Conservation (phyloP, 2,329 filamentous ascomycete species). For the Epichloe gansuensis region DNA sequence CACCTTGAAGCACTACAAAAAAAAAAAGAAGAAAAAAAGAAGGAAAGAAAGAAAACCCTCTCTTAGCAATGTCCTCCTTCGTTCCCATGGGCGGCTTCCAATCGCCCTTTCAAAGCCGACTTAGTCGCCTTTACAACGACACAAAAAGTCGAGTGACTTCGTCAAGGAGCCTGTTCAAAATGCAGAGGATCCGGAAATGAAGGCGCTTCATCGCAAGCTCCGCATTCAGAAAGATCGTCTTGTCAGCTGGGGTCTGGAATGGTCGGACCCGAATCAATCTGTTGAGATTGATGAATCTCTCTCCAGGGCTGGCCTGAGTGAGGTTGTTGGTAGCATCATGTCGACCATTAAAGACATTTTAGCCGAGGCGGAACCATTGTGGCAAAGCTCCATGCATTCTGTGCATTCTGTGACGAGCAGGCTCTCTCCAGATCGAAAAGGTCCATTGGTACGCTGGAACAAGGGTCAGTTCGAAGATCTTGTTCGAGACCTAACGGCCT, state of each 20-base stretch:
- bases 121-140: slow-evolving; percentile 67
- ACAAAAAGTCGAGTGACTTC: slow-evolving; percentile 69
- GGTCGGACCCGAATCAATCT: slow-evolving; percentile 60
- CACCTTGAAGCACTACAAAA: no score
- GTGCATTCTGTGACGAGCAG: slow-evolving; percentile 28
- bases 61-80: slow-evolving; percentile 35
- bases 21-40: no score
- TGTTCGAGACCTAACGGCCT: slow-evolving; percentile 60
- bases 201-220: slow-evolving; percentile 61
- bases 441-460: slow-evolving; percentile 50
- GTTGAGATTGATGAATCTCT: slow-evolving; percentile 60
- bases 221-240: slow-evolving; percentile 71
- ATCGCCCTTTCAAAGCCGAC: slow-evolving; percentile 47
- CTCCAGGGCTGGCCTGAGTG: slow-evolving; percentile 62
- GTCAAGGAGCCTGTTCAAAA: slow-evolving; percentile 53
- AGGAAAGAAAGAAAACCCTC: no score
- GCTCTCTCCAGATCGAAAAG: slow-evolving; percentile 39
- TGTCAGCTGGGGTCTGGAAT: slow-evolving; percentile 69
- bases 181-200: slow-evolving; percentile 55
- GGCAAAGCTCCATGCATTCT: slow-evolving; percentile 44
- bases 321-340: slow-evolving; percentile 68
- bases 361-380: slow-evolving; percentile 63
- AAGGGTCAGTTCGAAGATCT: slow-evolving; percentile 64
- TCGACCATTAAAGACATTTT: slow-evolving; percentile 70
- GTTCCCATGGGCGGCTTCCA: slow-evolving; percentile 39